Evolutionary conservation across 371 early-diverging fungal species (phyloP).

Genomic region (Cokeromyces recurvatus): DNA sequence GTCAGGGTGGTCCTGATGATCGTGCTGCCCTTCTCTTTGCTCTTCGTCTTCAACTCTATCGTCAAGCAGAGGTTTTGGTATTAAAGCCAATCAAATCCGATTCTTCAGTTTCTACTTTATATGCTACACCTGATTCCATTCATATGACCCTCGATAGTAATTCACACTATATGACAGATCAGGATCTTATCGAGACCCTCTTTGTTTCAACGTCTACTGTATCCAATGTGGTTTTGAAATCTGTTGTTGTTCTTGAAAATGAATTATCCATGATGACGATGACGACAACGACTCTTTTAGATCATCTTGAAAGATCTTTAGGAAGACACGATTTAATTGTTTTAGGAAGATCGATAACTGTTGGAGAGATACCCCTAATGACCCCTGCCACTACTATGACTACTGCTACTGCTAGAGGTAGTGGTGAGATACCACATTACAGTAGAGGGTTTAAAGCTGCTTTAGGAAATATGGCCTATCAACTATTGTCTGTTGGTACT

Average conservation of each 20-base stretch:
- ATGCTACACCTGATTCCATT: conserved; percentile 7
- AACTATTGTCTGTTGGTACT: conserved; percentile 7
- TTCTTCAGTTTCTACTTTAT: neutral
- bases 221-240: too few relatives aligned
- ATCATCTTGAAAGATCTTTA: too few relatives aligned
- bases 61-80: neutral
- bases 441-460: conserved; percentile 7
- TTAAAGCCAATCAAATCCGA: too few relatives aligned
- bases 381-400: neutral
- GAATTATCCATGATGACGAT: too few relatives aligned
- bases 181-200: neutral
- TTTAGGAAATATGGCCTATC: conserved; percentile 7
- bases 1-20: conserved; percentile 10
- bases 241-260: too few relatives aligned
- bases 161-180: too few relatives aligned
- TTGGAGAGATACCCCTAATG: neutral
- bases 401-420: conserved; percentile 1
- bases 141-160: neutral
- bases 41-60: conserved; percentile 19
- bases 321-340: conserved; percentile 2
- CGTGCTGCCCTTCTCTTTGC: conserved; percentile 23
- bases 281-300: too few relatives aligned
- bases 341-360: conserved; percentile 6
- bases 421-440: neutral
- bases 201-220: too few relatives aligned